Percentiles rank a stretch among this genome's conserved stretches.
Conservation (phyloP, 225 moss, liverwort and hornwort species). For the Pleurozium schreberi region DNA sequence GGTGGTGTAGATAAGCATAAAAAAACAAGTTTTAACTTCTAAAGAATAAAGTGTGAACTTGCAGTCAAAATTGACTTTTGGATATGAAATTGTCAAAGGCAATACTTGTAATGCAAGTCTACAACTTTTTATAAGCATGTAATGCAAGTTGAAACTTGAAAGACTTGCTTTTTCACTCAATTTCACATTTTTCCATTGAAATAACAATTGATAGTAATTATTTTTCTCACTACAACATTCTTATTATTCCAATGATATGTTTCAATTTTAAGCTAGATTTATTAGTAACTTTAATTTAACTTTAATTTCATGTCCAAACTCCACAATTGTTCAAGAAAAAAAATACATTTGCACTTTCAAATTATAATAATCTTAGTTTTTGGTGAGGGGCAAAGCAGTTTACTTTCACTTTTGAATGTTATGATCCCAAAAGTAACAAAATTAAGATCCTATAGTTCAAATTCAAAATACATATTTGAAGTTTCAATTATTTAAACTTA, state of each 20-base stretch:
- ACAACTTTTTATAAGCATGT: not conserved
- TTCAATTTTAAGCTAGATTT: not conserved
- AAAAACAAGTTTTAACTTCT: fast-evolving
- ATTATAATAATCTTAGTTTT: not conserved
- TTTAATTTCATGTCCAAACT: not conserved
- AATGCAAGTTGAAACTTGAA: not conserved
- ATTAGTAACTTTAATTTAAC: not conserved
- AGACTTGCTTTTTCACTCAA: not conserved
- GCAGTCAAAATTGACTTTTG: not conserved
- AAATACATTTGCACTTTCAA: not conserved
- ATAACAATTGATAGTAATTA: not conserved
- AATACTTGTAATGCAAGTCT: not conserved
- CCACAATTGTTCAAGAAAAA: not conserved
- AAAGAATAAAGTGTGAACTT: no score
- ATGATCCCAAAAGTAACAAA: not conserved
- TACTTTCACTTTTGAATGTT: not conserved
- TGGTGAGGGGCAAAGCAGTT: not conserved
- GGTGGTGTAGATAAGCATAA: not conserved
- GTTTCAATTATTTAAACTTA: not conserved
- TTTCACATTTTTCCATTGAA: not conserved
- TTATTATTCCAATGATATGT: not conserved
- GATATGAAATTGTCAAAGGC: not conserved
- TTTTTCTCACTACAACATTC: not conserved
- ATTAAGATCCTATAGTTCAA: not conserved
- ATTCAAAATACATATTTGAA: not conserved